phyloP scores from a whole-genome alignment of 2,329 filamentous ascomycete species.

The Microcera coccophila region DNA sequence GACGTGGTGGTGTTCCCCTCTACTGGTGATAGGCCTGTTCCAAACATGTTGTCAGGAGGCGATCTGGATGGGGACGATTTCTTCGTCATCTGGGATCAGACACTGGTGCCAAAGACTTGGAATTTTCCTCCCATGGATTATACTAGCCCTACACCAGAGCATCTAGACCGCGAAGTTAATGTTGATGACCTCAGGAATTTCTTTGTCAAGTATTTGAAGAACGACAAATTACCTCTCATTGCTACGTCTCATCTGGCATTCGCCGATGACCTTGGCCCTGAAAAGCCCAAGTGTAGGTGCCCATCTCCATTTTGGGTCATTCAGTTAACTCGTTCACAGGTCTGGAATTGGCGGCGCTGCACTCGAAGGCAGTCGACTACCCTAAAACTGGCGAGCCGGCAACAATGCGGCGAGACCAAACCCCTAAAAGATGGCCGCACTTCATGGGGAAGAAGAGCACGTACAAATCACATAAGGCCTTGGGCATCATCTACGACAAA shows the following conservation, averaged over 20 bases:
- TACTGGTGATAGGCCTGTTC: slow-evolving; percentile 75
- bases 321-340: slow-evolving; percentile 34
- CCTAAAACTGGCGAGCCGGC: slow-evolving; percentile 84
- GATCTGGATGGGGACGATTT: slow-evolving; percentile 97
- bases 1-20: slow-evolving; percentile 87
- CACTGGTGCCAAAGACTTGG: slow-evolving; percentile 66
- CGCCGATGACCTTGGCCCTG: slow-evolving; percentile 68
- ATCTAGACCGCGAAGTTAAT: slow-evolving; percentile 59
- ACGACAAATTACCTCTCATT: slow-evolving; percentile 75
- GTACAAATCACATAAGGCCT: slow-evolving; percentile 66
- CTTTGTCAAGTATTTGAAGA: slow-evolving; percentile 91
- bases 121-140: slow-evolving; percentile 78
- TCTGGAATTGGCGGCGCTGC: slow-evolving; percentile 69
- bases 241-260: slow-evolving; percentile 77
- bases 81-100: slow-evolving; percentile 84
- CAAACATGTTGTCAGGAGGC: slow-evolving; percentile 93
- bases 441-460: slow-evolving; percentile 72
- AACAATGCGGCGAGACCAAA: slow-evolving; percentile 57
- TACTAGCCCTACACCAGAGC: slow-evolving; percentile 51
- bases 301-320: not conserved
- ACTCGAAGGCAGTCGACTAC: slow-evolving; percentile 92
- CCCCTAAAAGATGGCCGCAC: slow-evolving; percentile 70
- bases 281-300: slow-evolving; percentile 60
- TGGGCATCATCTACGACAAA: slow-evolving; percentile 80
- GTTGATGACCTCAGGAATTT: slow-evolving; percentile 74